Base-by-base conservation (phyloP, 768 basidiomycete genomes). In the Boletus edulis region DNA sequence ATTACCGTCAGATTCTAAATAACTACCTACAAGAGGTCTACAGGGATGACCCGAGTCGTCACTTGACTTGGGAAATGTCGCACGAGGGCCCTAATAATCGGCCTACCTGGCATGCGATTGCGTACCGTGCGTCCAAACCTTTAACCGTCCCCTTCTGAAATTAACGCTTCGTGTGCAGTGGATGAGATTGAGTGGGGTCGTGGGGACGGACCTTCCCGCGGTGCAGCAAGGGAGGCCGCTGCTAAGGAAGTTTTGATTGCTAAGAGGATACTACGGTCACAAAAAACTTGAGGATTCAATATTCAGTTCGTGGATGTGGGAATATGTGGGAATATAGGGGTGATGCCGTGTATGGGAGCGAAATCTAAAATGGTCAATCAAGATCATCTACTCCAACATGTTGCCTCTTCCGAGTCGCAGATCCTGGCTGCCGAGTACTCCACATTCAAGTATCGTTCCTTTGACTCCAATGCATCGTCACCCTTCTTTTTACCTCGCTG, bases 71-170 rank as follows among this genome's bases (percentile, higher is more conserved):
- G 67, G 58, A 64, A 50, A 54, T 17, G 0, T 54, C 51, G 5
- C 11, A 3, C 1, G 51, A 55, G 2, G 67, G 66, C 8, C 58
- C 66, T 35, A 51, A 58, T 40, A 56, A 68, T 49, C 53, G 40
- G 17, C 66, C 67, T 10, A 67, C 45, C 11, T 69, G 66, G 66
- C 39, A 52, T 13, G 67, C 58, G 15, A 54, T 67, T 24, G 66
- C 67, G 0, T 52, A 49, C 37, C 5, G 66, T 68, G 34, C 31
- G 67, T 64, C 20, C 27, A 47, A 34, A 20, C 6, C 37, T 41
- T 43, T 39, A 5, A 31, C 46, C 15, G 27, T 24, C 34, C 17
- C 13, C 49, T n/a, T 14, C 18, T 24, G 20, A 4, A 20, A 40
- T 37, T 5, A 13, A 67, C 14, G 3, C 11, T 44, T 54, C 7